Percentiles rank a stretch among this genome's conserved stretches.
These are phyloP conservation scores for Hansenula lynferdii DNA, from an alignment of 1,139 yeast species.

Conservation along the genomic window DNA sequence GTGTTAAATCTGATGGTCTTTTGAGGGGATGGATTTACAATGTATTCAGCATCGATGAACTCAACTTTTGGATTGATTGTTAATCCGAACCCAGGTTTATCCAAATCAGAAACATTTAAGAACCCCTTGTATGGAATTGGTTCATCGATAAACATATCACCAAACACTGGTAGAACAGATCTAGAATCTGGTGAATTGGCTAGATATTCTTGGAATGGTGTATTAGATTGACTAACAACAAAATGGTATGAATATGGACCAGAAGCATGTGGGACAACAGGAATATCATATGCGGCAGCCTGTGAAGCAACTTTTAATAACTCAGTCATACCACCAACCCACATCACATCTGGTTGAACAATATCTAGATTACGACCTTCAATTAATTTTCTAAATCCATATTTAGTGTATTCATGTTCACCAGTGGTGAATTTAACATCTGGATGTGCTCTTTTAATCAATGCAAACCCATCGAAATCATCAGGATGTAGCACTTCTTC, in stretches of 20 bases:
- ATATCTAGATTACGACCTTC: slow-evolving; percentile 43
- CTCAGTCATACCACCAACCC: slow-evolving; percentile 49
- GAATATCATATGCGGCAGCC: slow-evolving; percentile 47
- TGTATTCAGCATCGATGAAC: slow-evolving; percentile 35
- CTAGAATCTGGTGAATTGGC: slow-evolving; percentile 45
- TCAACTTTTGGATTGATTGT: slow-evolving; percentile 37
- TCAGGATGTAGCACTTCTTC: slow-evolving; percentile 48
- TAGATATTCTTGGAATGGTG: slow-evolving; percentile 47
- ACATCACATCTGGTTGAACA: slow-evolving; percentile 48
- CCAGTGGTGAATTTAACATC: slow-evolving; percentile 44
- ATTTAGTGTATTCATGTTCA: slow-evolving; percentile 45
- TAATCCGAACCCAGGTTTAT: slow-evolving; percentile 45
- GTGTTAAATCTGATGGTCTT: slow-evolving; percentile 24
- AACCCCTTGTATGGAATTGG: slow-evolving; percentile 41
- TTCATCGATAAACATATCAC: slow-evolving; percentile 39
- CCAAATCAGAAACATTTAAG: slow-evolving; percentile 32
- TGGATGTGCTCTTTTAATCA: slow-evolving; percentile 41
- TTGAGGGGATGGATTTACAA: slow-evolving; percentile 36
- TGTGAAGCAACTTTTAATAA: slow-evolving; percentile 39
- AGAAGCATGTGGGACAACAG: slow-evolving; percentile 47
- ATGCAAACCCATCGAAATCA: slow-evolving; percentile 41
- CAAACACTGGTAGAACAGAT: slow-evolving; percentile 42
- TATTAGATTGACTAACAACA: slow-evolving; percentile 41
- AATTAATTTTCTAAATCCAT: slow-evolving; percentile 44
- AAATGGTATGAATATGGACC: slow-evolving; percentile 48